Percentiles rank a stretch among this genome's conserved stretches.
Conservation (phyloP, 1,284 basidiomycete species). For the Cryptococcus depauperatus region DNA sequence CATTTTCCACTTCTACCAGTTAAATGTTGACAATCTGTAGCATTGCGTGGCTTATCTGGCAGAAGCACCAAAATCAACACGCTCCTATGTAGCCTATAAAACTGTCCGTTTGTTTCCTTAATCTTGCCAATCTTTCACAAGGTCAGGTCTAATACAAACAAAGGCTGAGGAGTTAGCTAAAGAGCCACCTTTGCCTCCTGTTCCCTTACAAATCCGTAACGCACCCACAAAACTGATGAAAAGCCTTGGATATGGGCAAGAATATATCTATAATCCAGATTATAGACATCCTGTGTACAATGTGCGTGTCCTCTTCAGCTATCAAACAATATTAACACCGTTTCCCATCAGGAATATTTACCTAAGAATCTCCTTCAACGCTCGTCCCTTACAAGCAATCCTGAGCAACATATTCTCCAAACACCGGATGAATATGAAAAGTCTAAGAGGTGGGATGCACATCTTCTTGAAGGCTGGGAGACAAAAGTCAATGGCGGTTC, state of each 20-base stretch:
- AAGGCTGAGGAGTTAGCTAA: conserved; percentile 58
- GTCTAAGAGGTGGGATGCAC: conserved; percentile 66
- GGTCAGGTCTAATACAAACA: neutral
- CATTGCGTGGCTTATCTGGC: conserved; percentile 75
- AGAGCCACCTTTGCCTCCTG: conserved; percentile 36
- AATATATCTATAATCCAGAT: conserved; percentile 70
- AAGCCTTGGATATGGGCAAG: conserved; percentile 64
- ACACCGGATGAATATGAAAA: conserved; percentile 50
- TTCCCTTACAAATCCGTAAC: conserved; percentile 75
- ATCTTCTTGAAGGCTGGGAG: conserved; percentile 66
- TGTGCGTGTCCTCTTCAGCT: conserved; percentile 43
- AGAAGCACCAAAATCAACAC: conserved; percentile 73
- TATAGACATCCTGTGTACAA: conserved; percentile 70
- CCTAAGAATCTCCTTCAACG: conserved; percentile 44
- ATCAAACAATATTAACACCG: neutral
- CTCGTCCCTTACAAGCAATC: conserved; percentile 24
- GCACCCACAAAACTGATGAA: conserved; percentile 79
- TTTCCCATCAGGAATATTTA: conserved; percentile 44
- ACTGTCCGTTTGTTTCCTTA: conserved; percentile 37
- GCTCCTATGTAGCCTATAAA: conserved; percentile 69
- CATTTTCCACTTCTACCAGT: neutral
- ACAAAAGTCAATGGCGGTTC: conserved; percentile 58
- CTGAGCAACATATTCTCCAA: conserved; percentile 48
- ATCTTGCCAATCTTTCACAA: neutral
- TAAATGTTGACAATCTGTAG: conserved; percentile 41